A percentile compares a stretch with the other conserved stretches of the same genome.
Evolutionary conservation across 768 basidiomycete genomes (phyloP).

Genomic region (Rubroboletus pulcherrimus): DNA sequence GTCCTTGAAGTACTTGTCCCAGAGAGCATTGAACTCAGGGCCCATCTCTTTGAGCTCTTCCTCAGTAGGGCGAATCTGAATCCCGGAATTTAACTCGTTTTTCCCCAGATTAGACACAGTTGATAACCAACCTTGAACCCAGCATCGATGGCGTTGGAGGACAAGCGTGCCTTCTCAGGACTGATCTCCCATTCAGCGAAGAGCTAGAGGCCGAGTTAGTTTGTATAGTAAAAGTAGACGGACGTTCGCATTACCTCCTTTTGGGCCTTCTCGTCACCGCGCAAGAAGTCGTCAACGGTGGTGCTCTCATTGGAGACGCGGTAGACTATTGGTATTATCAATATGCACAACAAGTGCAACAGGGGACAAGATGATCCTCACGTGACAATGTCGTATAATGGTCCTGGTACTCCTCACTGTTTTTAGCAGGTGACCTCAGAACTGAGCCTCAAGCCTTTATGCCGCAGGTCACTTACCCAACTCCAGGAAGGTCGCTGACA

Average conservation of each 20-base stretch:
- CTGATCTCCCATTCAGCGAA: conserved; percentile 64
- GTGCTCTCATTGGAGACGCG: conserved; percentile 63
- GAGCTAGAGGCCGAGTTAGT: conserved; percentile 29
- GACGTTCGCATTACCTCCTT: conserved; percentile 39
- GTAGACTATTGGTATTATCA: conserved; percentile 40
- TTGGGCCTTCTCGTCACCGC: conserved; percentile 57
- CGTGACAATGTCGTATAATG: conserved; percentile 68
- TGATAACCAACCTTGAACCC: conserved; percentile 55
- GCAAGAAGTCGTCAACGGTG: conserved; percentile 67
- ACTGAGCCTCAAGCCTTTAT: neutral
- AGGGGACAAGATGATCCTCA: conserved; percentile 25
- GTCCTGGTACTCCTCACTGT: conserved; percentile 68
- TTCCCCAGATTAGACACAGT: neutral
- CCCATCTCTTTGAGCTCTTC: conserved; percentile 74
- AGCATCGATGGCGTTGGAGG: conserved; percentile 71
- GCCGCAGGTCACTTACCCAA: conserved; percentile 43
- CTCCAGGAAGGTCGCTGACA: conserved; percentile 67
- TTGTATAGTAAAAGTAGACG: neutral
- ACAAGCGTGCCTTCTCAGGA: conserved; percentile 63
- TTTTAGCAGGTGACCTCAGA: conserved; percentile 2
- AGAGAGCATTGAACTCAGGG: conserved; percentile 68
- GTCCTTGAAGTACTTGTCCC: conserved; percentile 72
- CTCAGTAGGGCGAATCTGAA: conserved; percentile 63
- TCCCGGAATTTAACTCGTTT: neutral
- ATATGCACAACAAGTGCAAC: neutral